Percentiles rank a stretch among this genome's conserved stretches.
Conservation (phyloP, 78 protist genomes). For the Dictyostelium brefeldianum region DNA sequence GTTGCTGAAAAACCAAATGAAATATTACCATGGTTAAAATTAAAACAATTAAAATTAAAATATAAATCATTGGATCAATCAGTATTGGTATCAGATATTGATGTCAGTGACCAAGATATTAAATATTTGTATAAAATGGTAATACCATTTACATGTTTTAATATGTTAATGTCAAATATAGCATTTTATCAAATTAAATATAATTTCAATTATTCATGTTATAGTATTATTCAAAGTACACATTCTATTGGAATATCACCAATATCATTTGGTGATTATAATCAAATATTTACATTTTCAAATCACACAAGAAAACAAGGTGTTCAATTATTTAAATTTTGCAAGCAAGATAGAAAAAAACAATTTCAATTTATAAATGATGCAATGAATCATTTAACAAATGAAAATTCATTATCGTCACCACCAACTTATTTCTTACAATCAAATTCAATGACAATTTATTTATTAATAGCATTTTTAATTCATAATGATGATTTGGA, state of each 20-base stretch:
- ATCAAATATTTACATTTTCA: neutral
- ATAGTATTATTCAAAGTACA: neutral
- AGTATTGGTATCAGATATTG: neutral
- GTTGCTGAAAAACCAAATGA: neutral
- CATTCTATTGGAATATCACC: neutral
- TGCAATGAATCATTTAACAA: neutral
- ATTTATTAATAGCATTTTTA: neutral
- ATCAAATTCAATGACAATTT: neutral
- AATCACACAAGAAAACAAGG: neutral
- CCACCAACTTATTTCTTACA: neutral
- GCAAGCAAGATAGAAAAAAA: neutral
- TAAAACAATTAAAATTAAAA: neutral
- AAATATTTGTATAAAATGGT: neutral
- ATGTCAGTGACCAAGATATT: neutral
- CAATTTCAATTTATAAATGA: neutral
- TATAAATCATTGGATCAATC: neutral
- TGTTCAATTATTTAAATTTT: neutral
- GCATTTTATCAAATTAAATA: constrained; percentile 11
- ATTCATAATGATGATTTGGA: neutral
- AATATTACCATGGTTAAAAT: neutral
- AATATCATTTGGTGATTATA: constrained; percentile 9
- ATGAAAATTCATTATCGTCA: neutral
- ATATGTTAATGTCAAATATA: neutral
- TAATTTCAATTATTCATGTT: neutral
- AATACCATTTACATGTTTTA: neutral